Conservation (phyloP, 2,329 filamentous ascomycete genomes). For the Aspergillus persii region DNA sequence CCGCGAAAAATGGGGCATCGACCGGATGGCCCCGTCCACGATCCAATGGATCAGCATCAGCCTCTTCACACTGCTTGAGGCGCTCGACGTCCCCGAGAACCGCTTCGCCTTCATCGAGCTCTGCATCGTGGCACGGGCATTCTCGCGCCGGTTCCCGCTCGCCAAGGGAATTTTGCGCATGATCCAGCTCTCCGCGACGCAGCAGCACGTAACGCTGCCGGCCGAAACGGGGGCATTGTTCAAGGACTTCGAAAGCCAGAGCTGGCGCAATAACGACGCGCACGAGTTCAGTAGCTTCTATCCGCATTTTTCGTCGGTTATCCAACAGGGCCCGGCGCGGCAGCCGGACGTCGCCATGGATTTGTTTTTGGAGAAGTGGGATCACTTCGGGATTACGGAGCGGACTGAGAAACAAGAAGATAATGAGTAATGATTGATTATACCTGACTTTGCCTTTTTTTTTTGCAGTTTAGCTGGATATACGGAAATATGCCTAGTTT, state of each 20-base stretch:
- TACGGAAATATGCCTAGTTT: too few relatives aligned
- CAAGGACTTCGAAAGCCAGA: conserved; percentile 19
- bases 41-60: conserved; percentile 27
- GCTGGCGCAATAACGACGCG: conserved; percentile 16
- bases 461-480: too few relatives aligned
- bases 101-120: conserved; percentile 27
- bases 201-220: conserved; percentile 23
- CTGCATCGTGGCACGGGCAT: conserved; percentile 23
- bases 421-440: not conserved
- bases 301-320: conserved; percentile 19
- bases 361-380: conserved; percentile 31
- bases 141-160: conserved; percentile 25
- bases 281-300: conserved; percentile 26
- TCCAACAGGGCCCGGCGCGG: conserved; percentile 8
- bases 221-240: conserved; percentile 24
- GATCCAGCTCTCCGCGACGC: conserved; percentile 26
- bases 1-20: conserved; percentile 29
- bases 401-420: not conserved
- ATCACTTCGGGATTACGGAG: conserved; percentile 14
- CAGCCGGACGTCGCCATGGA: conserved; percentile 18
- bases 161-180: conserved; percentile 28
- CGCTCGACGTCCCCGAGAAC: conserved; percentile 20
- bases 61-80: conserved; percentile 27
- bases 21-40: conserved; percentile 25
- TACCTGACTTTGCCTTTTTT: too few relatives aligned